Conservation (phyloP, 2,329 filamentous ascomycete species). For the Clonostachys rhizophaga region DNA sequence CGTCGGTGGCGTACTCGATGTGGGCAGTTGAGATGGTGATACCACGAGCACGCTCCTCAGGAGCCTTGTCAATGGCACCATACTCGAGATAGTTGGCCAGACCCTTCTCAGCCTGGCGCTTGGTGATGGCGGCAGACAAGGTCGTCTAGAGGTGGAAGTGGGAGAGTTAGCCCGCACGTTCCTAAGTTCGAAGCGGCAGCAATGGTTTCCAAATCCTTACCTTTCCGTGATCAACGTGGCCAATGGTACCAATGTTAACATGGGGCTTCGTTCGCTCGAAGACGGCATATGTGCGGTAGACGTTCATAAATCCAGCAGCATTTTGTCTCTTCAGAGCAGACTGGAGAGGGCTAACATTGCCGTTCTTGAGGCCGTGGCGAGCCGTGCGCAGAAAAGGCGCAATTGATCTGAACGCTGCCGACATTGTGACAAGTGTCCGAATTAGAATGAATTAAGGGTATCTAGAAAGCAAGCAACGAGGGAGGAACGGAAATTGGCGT, state of each 20-base stretch:
- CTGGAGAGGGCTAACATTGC: constrained; percentile 73
- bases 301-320: constrained; percentile 59
- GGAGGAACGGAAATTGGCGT: background rate
- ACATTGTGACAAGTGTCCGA: constrained; percentile 51
- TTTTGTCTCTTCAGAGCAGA: constrained; percentile 59
- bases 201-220: constrained; percentile 36
- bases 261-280: constrained; percentile 94
- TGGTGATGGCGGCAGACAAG: constrained; percentile 97
- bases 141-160: constrained; percentile 65
- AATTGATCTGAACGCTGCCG: constrained; percentile 72
- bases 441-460: constrained; percentile 8
- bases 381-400: constrained; percentile 79
- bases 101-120: constrained; percentile 93
- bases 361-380: constrained; percentile 66
- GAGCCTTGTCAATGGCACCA: constrained; percentile 96
- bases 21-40: constrained; percentile 98
- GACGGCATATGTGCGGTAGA: constrained; percentile 60
- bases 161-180: background rate
- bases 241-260: constrained; percentile 98
- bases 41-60: constrained; percentile 99
- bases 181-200: background rate
- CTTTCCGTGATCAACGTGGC: constrained; percentile 99
- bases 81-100: constrained; percentile 94
- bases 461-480: constrained; percentile 11
- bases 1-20: constrained; percentile 95